Percentiles rank a stretch among this genome's conserved stretches.
These are phyloP conservation scores for Pseudonitzschia delicatissima DNA, from an alignment of 108 stramenopile species.

Conservation along the genomic window DNA sequence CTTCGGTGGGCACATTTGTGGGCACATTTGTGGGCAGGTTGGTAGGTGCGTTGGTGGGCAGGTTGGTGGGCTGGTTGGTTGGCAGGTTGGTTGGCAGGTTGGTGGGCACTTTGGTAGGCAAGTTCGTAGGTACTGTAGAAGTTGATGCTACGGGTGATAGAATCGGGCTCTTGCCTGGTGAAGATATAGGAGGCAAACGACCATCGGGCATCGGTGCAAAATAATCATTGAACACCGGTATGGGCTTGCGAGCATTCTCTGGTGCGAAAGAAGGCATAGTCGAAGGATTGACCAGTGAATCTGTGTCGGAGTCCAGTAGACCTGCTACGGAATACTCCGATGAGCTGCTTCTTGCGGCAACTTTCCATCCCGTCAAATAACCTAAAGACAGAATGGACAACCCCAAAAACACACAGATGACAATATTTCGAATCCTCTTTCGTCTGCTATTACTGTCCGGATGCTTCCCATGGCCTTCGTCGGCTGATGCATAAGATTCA, in stretches of 20 bases:
- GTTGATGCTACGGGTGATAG: background rate
- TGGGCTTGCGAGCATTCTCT: background rate
- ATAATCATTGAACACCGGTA: background rate
- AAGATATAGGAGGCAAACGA: background rate
- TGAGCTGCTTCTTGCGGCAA: too few relatives aligned
- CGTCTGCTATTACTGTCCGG: too few relatives aligned
- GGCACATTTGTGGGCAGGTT: background rate
- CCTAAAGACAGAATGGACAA: too few relatives aligned
- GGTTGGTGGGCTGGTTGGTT: slow-evolving; percentile 5
- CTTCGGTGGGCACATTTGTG: background rate
- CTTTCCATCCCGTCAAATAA: too few relatives aligned
- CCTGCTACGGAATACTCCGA: too few relatives aligned
- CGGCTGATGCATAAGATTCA: too few relatives aligned
- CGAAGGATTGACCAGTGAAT: too few relatives aligned
- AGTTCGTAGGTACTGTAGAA: background rate
- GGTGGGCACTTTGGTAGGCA: background rate
- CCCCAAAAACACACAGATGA: too few relatives aligned
- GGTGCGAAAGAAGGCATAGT: too few relatives aligned
- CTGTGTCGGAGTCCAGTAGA: too few relatives aligned
- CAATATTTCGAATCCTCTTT: too few relatives aligned
- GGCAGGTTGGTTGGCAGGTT: background rate
- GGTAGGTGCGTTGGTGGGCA: slow-evolving; percentile 7
- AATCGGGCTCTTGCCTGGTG: background rate
- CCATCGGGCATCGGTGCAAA: background rate
- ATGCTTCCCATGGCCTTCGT: too few relatives aligned